Evolutionary conservation across 768 basidiomycete genomes (phyloP), one percentile per base, ranked within the genome.

Genomic region (Podaxis mareebaensis): DNA sequence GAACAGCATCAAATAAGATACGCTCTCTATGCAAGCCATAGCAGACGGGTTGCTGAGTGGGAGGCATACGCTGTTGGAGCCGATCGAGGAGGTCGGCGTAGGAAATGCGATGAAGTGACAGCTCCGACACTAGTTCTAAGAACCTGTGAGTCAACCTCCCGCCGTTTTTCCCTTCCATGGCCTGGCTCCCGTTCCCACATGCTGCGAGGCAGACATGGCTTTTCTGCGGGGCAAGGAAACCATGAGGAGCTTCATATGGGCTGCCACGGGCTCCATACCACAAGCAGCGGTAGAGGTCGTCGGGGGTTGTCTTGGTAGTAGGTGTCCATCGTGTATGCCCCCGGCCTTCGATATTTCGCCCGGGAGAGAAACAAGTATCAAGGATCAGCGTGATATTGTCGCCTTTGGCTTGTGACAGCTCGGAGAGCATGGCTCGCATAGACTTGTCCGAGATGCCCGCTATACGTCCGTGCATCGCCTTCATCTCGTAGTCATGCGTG

Each of bases 361-460:
- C 67, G 12, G 81, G 75, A 10, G 83, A 79, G 74, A 89, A 89
- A 67, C 85, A 89, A 66, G 84, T 81, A 71, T 90, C 89, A 24
- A 90, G 76, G 60, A 90, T 79, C 61, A 90, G 71, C 1, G 88
- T 87, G 72, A 91, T 84, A 64, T 91, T 91, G 71, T 90, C 78
- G 33, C 89, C 89, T 67, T 90, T 91, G 51, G 74, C 75, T 26
- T 74, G 73, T 17, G 79, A 75, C 44, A 91, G 80, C 58, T 88
- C 85, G 58, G 69, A 67, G n/a, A 91, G 73, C 78, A 90, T 82
- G 42, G 87, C 81, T 46, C 80, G 78, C 60, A 91, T 74, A 10
- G 89, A 88, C 54, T 85, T 83, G 73, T 89, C 88, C 51, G 87
- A 87, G 64, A 91, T 87, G 26, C 88, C 89, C 7, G 85, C 80